Conservation (phyloP, 2,329 filamentous ascomycete species). For the Tolypocladium album region DNA sequence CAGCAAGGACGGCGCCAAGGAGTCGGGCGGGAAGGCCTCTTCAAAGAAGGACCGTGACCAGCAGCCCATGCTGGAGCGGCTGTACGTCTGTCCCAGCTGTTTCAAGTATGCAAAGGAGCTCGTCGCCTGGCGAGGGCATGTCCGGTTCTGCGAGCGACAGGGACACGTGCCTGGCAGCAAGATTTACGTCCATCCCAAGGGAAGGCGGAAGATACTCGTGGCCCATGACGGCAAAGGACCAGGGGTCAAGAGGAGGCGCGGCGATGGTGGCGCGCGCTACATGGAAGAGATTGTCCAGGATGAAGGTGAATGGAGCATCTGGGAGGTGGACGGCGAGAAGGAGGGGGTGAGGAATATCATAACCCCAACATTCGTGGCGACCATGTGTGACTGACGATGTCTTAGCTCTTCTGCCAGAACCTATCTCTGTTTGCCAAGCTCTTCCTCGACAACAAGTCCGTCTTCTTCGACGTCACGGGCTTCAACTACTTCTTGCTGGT, state of each 20-base stretch:
- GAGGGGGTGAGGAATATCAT: slow-evolving; percentile 47
- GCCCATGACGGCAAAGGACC: slow-evolving; percentile 17
- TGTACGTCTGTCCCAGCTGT: slow-evolving; percentile 87
- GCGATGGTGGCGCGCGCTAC: slow-evolving; percentile 23
- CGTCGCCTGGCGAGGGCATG: slow-evolving; percentile 47
- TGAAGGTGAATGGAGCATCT: slow-evolving; percentile 72
- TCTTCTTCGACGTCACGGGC: slow-evolving; percentile 91
- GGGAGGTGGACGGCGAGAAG: slow-evolving; percentile 85
- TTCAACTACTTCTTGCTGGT: slow-evolving; percentile 94
- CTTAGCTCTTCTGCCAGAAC: slow-evolving; percentile 80
- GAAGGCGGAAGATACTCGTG: slow-evolving; percentile 27
- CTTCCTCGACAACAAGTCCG: slow-evolving; percentile 95
- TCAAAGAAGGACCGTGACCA: slow-evolving; percentile 24
- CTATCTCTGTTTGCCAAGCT: slow-evolving; percentile 93
- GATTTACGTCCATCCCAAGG: slow-evolving; percentile 57
- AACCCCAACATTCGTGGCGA: background rate
- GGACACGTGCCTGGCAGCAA: slow-evolving; percentile 52
- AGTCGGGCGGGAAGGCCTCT: slow-evolving; percentile 13
- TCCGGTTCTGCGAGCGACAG: slow-evolving; percentile 43
- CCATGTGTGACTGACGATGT: background rate
- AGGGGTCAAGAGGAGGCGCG: slow-evolving; percentile 26
- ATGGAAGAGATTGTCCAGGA: slow-evolving; percentile 37
- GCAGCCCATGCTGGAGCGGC: slow-evolving; percentile 44
- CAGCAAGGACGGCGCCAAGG: slow-evolving; percentile 17
- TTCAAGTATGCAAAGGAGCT: slow-evolving; percentile 77